These are phyloP conservation scores for Claviceps citrina DNA, from an alignment of 2,329 filamentous ascomycete genomes.

Conservation along the genomic window DNA sequence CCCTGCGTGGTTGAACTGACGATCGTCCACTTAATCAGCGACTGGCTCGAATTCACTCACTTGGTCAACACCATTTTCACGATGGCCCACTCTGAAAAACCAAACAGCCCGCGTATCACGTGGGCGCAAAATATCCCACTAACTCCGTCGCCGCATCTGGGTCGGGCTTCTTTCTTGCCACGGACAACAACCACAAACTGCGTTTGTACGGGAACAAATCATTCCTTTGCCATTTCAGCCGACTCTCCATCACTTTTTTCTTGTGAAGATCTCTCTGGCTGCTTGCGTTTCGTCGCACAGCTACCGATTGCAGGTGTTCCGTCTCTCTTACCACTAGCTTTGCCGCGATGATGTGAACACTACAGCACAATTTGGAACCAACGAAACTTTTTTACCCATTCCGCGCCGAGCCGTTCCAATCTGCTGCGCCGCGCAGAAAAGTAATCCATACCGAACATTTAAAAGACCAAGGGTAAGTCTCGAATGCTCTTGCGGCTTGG, in stretches of 20 bases:
- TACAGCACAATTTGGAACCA: constrained; percentile 16
- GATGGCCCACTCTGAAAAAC: background rate
- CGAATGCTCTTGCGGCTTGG: background rate
- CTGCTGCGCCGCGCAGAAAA: constrained; percentile 8
- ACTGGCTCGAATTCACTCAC: background rate
- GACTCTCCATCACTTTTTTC: background rate
- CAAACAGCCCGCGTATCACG: constrained; percentile 20
- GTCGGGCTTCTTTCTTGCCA: constrained; percentile 6
- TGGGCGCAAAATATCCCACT: constrained; percentile 26
- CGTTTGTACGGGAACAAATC: constrained; percentile 4
- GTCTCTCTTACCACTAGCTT: constrained; percentile 10
- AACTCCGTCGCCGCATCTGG: constrained; percentile 16
- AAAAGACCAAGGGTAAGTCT: constrained; percentile 5
- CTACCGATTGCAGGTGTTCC: constrained; percentile 1
- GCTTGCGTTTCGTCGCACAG: background rate
- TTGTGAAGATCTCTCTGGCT: background rate
- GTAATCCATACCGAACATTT: background rate
- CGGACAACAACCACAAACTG: constrained; percentile 6
- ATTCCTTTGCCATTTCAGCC: background rate
- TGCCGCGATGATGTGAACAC: constrained; percentile 25
- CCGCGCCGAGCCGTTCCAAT: constrained; percentile 13
- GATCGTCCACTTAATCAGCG: background rate
- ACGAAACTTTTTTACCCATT: constrained; percentile 16
- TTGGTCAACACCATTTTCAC: background rate
- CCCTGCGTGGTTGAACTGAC: background rate